Evolutionary conservation across 2,329 filamentous ascomycete genomes (phyloP), one percentile per base, ranked within the genome.

Genomic region (Xylariomycetidae sp.): DNA sequence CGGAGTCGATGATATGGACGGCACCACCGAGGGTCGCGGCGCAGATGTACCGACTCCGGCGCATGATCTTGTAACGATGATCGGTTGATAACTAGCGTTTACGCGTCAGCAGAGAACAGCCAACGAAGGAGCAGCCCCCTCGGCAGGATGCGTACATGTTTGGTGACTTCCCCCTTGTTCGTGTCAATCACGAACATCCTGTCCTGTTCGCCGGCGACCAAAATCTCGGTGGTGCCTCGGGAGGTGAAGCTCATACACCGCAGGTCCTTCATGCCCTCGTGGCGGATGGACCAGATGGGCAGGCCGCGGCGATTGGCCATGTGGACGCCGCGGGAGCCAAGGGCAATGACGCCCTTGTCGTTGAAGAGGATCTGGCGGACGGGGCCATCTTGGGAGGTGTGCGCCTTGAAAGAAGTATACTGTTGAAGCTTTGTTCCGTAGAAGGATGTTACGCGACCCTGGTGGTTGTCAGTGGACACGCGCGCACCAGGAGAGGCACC

Each of bases 191-290:
- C 80, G 55, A 95, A 84, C 84, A 98, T 94, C 31, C 74, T 74
- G 35, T 82, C 75, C 60, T 98, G 92, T 46, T 82, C 76, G 29
- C 92, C 92, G 29, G 88, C 92, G 20, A 90, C 85, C 14, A 98
- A 67, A 37, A 98, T 81, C 53, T 94, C 84, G 10, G 76, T 74
- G 17, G 84, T 85, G 7, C 83, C 83, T 53, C 88, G 88, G 18
- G 85, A 88, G 2, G 87, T 93, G 56, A 94, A 95, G 57, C 84
- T 90, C 88, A 96, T 96, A 60, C 92, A 96, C 48, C 79, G 78
- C 44, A 98, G 66, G 53, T 95, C 86, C 43, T 74, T 78, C 82
- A 96, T 94, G 35, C 83, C 82, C 18, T 78, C 68, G 52, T 79
- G 72, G 44, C 71, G 76, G 40, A 95, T 70, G 60, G 95, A 88